phyloP scores from a whole-genome alignment of 2,329 filamentous ascomycete species.

The Clarireedia monteithiana region DNA sequence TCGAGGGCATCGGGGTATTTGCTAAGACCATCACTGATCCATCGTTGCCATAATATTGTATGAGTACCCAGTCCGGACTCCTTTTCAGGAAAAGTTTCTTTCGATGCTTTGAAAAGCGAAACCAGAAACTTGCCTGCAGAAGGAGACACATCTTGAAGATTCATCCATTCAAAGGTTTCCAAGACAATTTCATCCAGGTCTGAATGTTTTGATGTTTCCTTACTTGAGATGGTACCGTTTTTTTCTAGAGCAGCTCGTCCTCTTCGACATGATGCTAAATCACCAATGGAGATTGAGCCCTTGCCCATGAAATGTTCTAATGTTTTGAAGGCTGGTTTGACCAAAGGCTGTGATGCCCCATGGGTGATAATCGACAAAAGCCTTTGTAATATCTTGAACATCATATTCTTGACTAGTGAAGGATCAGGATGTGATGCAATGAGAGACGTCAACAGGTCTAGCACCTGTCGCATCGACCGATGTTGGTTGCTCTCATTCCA shows the following conservation, averaged over 20 bases:
- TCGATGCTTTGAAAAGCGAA: slow-evolving; percentile 43
- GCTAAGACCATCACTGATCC: slow-evolving; percentile 44
- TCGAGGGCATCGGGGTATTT: slow-evolving; percentile 47
- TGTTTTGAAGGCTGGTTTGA: slow-evolving; percentile 62
- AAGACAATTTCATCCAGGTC: slow-evolving; percentile 41
- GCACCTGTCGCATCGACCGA: slow-evolving; percentile 53
- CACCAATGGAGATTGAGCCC: slow-evolving; percentile 38
- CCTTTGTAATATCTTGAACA: slow-evolving; percentile 39
- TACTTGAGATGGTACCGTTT: not conserved
- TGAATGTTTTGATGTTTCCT: not conserved
- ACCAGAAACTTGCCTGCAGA: slow-evolving; percentile 54
- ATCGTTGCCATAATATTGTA: slow-evolving; percentile 42
- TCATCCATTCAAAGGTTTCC: slow-evolving; percentile 48
- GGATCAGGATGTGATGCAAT: slow-evolving; percentile 42
- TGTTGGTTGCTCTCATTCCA: slow-evolving; percentile 61
- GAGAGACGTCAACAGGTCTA: slow-evolving; percentile 48
- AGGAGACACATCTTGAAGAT: slow-evolving; percentile 48
- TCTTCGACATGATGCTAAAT: slow-evolving; percentile 13
- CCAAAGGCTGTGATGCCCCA: slow-evolving; percentile 52
- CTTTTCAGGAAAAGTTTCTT: slow-evolving; percentile 16
- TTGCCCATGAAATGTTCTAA: slow-evolving; percentile 60
- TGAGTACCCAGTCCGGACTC: slow-evolving; percentile 31
- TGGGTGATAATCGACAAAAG: slow-evolving; percentile 53
- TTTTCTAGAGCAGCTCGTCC: not conserved
- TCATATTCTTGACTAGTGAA: slow-evolving; percentile 35